phyloP scores from a whole-genome alignment of 1,139 yeast species.

The Geotrichum europaeum region DNA sequence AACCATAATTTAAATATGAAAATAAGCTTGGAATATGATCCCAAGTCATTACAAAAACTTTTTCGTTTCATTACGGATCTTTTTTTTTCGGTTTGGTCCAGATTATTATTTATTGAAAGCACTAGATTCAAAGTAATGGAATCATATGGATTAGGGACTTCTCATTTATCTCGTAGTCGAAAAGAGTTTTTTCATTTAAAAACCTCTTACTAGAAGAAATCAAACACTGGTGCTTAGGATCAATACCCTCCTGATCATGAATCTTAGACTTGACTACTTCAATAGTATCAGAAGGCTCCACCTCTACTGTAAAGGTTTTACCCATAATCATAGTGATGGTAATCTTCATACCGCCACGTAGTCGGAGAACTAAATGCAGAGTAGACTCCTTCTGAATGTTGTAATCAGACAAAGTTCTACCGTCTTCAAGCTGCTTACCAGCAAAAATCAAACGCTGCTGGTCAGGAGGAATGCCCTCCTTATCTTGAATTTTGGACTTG shows the following conservation, averaged over 20 bases:
- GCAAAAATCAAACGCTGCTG: conserved; percentile 82
- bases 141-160: conserved; percentile 85
- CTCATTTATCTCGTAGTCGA: conserved; percentile 91
- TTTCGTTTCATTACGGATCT: too few relatives aligned
- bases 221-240: conserved; percentile 81
- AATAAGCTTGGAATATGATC: too few relatives aligned
- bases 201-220: conserved; percentile 84
- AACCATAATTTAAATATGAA: too few relatives aligned
- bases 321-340: conserved; percentile 76
- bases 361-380: conserved; percentile 27
- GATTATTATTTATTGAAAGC: too few relatives aligned
- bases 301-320: conserved; percentile 79
- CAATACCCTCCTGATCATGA: conserved; percentile 83
- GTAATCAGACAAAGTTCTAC: conserved; percentile 87
- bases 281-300: conserved; percentile 78
- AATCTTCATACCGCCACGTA: conserved; percentile 55
- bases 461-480: conserved; percentile 85
- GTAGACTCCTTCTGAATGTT: conserved; percentile 63
- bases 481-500: conserved; percentile 77
- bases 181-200: conserved; percentile 76
- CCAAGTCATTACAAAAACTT: too few relatives aligned
- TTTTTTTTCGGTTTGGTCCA: too few relatives aligned
- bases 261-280: conserved; percentile 80
- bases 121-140: conserved; percentile 47
- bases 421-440: conserved; percentile 83